Conservation (phyloP, 495 filamentous ascomycete genomes). For the Penicillium atrosanguineum region DNA sequence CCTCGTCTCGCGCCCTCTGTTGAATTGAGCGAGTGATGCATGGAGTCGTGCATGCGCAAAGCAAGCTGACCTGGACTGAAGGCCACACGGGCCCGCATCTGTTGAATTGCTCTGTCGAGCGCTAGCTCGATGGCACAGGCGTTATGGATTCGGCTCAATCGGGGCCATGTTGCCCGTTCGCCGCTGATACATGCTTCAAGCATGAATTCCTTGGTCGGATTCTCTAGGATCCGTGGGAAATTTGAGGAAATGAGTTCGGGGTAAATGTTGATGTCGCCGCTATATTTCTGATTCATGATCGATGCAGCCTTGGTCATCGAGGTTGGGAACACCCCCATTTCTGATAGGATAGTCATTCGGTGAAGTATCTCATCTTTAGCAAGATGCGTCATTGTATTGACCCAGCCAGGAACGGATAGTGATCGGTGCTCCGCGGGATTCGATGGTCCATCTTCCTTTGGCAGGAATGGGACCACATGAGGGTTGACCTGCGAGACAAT, state of each 20-base stretch:
- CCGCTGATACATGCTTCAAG: conserved; percentile 68
- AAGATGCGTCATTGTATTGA: conserved; percentile 66
- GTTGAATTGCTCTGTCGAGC: conserved; percentile 77
- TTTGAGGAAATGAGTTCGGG: conserved; percentile 73
- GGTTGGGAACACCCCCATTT: conserved; percentile 81
- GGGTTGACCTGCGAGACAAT: conserved; percentile 97
- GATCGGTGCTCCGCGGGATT: conserved; percentile 33
- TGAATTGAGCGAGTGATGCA: conserved; percentile 18
- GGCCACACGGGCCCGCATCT: conserved; percentile 69
- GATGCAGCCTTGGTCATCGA: conserved; percentile 74
- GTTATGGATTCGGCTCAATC: conserved; percentile 75
- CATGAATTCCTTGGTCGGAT: conserved; percentile 93
- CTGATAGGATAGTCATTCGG: conserved; percentile 75
- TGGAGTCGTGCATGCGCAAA: conserved; percentile 31
- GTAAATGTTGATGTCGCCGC: conserved; percentile 93
- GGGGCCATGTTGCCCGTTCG: conserved; percentile 88
- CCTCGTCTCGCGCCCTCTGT: conserved; percentile 23
- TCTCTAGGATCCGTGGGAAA: conserved; percentile 73
- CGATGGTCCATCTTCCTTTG: conserved; percentile 62
- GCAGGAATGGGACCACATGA: conserved; percentile 84
- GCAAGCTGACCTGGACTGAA: conserved; percentile 75
- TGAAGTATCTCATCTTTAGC: conserved; percentile 81
- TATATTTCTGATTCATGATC: conserved; percentile 85
- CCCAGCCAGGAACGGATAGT: conserved; percentile 52
- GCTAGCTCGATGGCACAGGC: conserved; percentile 84